Base-by-base conservation (phyloP, 2,329 filamentous ascomycete genomes). In the Lachnellula willkommii region DNA sequence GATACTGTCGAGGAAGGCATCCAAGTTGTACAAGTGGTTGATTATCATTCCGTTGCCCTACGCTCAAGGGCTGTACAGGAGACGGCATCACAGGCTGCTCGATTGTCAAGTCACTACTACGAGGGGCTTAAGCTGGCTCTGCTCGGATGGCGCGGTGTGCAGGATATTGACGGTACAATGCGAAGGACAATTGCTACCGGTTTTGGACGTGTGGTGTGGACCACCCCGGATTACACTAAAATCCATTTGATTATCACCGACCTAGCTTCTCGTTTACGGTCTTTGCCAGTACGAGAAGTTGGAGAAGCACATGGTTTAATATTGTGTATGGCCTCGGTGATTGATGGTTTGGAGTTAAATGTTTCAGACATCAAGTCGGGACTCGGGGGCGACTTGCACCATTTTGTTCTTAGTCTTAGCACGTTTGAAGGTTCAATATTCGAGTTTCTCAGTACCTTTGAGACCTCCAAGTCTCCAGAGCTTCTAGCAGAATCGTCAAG, bases 21-120 rank as follows among this genome's bases (percentile, higher is more conserved):
- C 55, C 73, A 83, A 43, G 79, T 97, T 2, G 90, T 97, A 0
- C 94, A 97, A 68, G 81, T 83, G 2, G 89, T 97, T 1, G 94
- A 99, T 68, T 99, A 96, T 67, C 91, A 96, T 69, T 83, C 90
- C 39, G 91, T 99, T 20, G 93, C 94, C 2, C 79, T 95, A n/a
- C 82, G 93, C 24, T 87, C 88, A 15, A 82, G 89, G 62, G 93
- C 92, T 3, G 86, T 96, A 65, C 79, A 84, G 42, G 83, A 92
- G 47, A 90, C 97, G 11, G 85, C 89, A 0, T 74, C 83, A 12
- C 79, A 79, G 39, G 87, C 88, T 0, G 83, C 89, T 0, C 75
- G 73, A n/a, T 73, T 97, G 5, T 82, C 84, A 32, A 65, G 69
- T 8, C 67, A 75, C 1, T 90, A 89, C 60, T 85, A 85, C 56